Conservation (phyloP, 768 basidiomycete genomes). For the Tylopilus sp. region DNA sequence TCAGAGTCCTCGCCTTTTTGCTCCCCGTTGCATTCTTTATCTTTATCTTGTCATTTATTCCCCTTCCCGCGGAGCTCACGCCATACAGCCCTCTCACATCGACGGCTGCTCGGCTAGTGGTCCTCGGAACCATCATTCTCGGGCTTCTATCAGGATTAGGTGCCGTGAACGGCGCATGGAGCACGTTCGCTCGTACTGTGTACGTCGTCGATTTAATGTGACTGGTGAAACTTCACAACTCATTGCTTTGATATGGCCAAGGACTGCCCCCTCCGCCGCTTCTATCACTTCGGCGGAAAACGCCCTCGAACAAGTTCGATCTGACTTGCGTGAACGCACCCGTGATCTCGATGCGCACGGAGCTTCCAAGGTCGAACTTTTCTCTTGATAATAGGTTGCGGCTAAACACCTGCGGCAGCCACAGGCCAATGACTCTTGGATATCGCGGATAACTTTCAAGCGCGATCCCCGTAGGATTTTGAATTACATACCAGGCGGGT, state of each 20-base stretch:
- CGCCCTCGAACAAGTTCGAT: slow-evolving; percentile 55
- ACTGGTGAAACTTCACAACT: slow-evolving; percentile 3
- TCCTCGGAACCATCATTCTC: slow-evolving; percentile 76
- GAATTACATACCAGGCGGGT: not conserved
- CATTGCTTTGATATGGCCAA: slow-evolving; percentile 11
- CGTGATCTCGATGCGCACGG: slow-evolving; percentile 25
- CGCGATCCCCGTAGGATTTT: slow-evolving; percentile 30
- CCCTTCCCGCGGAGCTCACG: slow-evolving; percentile 53
- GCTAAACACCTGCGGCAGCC: slow-evolving; percentile 19
- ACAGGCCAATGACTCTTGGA: slow-evolving; percentile 25
- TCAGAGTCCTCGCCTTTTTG: slow-evolving; percentile 26
- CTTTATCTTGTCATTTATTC: slow-evolving; percentile 60
- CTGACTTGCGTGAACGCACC: slow-evolving; percentile 45
- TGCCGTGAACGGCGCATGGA: slow-evolving; percentile 66
- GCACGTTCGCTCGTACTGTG: slow-evolving; percentile 21
- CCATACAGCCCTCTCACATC: slow-evolving; percentile 43
- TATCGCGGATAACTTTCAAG: slow-evolving; percentile 29
- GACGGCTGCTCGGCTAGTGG: slow-evolving; percentile 60
- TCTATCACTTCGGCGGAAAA: slow-evolving; percentile 52
- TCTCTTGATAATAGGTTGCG: not conserved
- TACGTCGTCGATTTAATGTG: slow-evolving; percentile 22
- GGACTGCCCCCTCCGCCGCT: slow-evolving; percentile 22
- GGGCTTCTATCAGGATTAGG: slow-evolving; percentile 80
- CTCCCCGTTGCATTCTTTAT: slow-evolving; percentile 55
- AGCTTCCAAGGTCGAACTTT: slow-evolving; percentile 24